Percentiles rank a stretch among this genome's conserved stretches.
Evolutionary conservation across 2,329 filamentous ascomycete genomes (phyloP).

Genomic region (Ambrosiella beaveri): DNA sequence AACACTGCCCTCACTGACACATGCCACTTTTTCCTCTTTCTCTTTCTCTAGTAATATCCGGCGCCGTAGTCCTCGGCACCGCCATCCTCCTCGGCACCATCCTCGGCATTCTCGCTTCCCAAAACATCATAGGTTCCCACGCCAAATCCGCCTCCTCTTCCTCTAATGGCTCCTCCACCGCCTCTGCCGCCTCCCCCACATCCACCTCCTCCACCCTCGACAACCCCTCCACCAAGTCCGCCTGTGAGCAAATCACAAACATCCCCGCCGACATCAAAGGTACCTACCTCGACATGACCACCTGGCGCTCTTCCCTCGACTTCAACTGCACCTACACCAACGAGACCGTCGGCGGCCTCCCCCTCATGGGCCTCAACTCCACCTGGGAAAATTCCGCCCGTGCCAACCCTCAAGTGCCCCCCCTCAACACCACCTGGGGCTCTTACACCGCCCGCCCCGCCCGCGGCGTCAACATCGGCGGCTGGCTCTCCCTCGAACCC

Average conservation of each 20-base stretch:
- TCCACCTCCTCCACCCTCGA: background rate
- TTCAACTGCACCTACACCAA: conserved; percentile 62
- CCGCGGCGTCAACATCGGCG: conserved; percentile 54
- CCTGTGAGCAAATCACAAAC: conserved; percentile 8
- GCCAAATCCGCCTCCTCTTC: conserved; percentile 4
- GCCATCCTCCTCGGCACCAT: conserved; percentile 4
- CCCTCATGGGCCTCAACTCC: conserved; percentile 52
- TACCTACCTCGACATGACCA: conserved; percentile 50
- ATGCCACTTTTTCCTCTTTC: background rate
- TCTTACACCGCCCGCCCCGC: conserved; percentile 48
- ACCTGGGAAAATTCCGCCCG: conserved; percentile 49
- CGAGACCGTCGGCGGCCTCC: conserved; percentile 47
- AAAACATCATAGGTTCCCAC: conserved; percentile 5
- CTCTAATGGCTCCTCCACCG: background rate
- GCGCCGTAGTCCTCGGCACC: conserved; percentile 1
- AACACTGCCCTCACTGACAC: background rate
- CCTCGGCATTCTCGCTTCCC: conserved; percentile 10
- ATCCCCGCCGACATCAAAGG: conserved; percentile 40
- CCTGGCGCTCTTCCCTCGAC: conserved; percentile 54
- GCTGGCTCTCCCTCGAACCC: conserved; percentile 57
- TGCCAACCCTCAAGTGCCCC: conserved; percentile 47
- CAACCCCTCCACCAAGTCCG: background rate
- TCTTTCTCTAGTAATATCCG: background rate
- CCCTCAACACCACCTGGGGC: conserved; percentile 41
- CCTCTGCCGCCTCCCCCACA: background rate